Conservation (phyloP, 371 early-diverging fungal genomes). For the Sanchytrium tribonematis region DNA sequence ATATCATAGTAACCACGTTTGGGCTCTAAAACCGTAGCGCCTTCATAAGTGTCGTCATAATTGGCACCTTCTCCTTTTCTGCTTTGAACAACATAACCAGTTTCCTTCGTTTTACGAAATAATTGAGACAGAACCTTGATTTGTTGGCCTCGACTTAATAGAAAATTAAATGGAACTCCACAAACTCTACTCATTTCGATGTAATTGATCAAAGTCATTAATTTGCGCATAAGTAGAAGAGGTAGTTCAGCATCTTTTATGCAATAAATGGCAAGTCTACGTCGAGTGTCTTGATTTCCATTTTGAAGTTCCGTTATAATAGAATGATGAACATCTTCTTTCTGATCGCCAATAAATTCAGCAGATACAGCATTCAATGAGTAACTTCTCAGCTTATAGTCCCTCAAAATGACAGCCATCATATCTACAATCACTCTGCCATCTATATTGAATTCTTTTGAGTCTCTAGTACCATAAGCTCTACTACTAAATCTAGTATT, state of each 20-base stretch:
- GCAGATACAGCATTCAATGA: constrained; percentile 91
- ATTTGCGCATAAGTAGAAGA: constrained; percentile 73
- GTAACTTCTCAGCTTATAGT: constrained; percentile 89
- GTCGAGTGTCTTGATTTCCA: constrained; percentile 75
- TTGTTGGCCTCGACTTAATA: constrained; percentile 83
- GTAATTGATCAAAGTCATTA: constrained; percentile 90
- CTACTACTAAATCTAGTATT: constrained; percentile 66
- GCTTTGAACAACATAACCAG: constrained; percentile 73
- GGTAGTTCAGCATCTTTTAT: constrained; percentile 97
- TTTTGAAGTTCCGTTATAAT: constrained; percentile 91
- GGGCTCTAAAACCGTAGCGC: constrained; percentile 97
- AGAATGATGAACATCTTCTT: constrained; percentile 97
- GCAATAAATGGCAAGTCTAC: constrained; percentile 94
- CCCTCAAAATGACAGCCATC: constrained; percentile 81
- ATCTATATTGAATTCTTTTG: constrained; percentile 58
- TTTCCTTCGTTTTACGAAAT: constrained; percentile 55
- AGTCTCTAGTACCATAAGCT: constrained; percentile 73
- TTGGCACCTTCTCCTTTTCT: constrained; percentile 44
- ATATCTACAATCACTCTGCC: constrained; percentile 92
- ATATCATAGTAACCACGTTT: constrained; percentile 77
- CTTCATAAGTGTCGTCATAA: constrained; percentile 71
- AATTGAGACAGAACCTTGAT: constrained; percentile 94
- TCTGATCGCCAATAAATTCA: constrained; percentile 92
- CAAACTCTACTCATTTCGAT: constrained; percentile 98
- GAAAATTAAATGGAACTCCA: constrained; percentile 82